These are phyloP conservation scores for Endotrypanum monterogeii DNA, from an alignment of 208 protist species.

Conservation along the genomic window DNA sequence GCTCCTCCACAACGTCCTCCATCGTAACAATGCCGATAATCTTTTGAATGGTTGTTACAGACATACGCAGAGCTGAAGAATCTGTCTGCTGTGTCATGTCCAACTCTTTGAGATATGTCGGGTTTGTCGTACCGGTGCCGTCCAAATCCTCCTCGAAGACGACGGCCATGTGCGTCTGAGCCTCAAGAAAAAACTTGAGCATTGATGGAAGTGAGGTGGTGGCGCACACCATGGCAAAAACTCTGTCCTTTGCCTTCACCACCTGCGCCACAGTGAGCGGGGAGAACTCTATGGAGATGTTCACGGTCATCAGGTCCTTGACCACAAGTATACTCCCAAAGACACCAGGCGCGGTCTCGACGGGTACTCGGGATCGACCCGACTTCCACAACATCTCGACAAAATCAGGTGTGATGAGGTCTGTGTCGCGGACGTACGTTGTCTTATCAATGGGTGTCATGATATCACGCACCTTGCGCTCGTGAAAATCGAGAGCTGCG, in stretches of 20 bases:
- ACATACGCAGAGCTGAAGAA: constrained; percentile 10
- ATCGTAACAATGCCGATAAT: constrained; percentile 85
- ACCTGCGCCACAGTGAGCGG: constrained; percentile 73
- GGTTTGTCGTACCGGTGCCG: not conserved
- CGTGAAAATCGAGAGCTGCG: constrained; percentile 90
- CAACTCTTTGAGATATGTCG: constrained; percentile 13
- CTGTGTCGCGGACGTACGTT: constrained; percentile 54
- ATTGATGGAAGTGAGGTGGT: constrained; percentile 68
- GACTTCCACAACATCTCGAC: constrained; percentile 78
- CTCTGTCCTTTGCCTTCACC: constrained; percentile 60
- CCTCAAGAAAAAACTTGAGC: constrained; percentile 83
- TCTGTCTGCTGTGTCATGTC: constrained; percentile 17
- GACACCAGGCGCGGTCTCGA: constrained; percentile 41
- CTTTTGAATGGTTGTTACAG: constrained; percentile 17
- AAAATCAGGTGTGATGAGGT: constrained; percentile 76
- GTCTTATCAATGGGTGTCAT: constrained; percentile 79
- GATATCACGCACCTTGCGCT: constrained; percentile 75
- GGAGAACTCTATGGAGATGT: constrained; percentile 21
- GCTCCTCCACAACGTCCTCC: constrained; percentile 88
- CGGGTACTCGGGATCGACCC: constrained; percentile 83
- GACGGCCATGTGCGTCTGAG: constrained; percentile 85
- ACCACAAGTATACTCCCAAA: constrained; percentile 75
- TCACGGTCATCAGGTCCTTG: constrained; percentile 77
- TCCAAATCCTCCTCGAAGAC: constrained; percentile 55
- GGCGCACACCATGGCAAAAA: constrained; percentile 60